Evolutionary conservation across 2,329 filamentous ascomycete genomes (phyloP), one percentile per base, ranked within the genome.

Genomic region (Claviceps africana): DNA sequence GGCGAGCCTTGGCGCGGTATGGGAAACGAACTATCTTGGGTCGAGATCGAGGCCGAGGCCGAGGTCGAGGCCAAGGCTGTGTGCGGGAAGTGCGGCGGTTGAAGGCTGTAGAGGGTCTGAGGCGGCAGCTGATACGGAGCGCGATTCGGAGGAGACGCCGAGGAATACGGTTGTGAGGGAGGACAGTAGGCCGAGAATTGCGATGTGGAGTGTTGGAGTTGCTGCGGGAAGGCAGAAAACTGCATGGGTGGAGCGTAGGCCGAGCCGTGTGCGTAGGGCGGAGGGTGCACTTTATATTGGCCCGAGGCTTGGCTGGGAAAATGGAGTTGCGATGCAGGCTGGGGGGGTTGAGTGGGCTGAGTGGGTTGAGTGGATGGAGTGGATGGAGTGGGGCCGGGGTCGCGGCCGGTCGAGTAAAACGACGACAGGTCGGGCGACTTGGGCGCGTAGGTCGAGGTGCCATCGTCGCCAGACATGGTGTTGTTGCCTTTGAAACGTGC

Each of bases 401-500:
- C n/a, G n/a, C n/a, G 25, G 61, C 63, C 47, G 56, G 66, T 62
- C 55, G 73, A 67, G 60, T 72, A 76, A 64, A 79, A 73, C 54
- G 73, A 77, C 54, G 76, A 79, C 58, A 80, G 72, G 68, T 80
- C 76, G 62, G 77, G 77, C 60, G 76, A 79, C 64, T 73, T 77
- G 58, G 77, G 77, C 58, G 73, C 76, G 67, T 79, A 80, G 55
- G 66, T 69, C 22, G 60, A 59, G 13, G 56, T 40, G 57, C 67
- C 53, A 53, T 57, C 72, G 62, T 72, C 72, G 62, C 71, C 69
- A 70, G 78, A 77, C 68, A 68, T 70, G n/a, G n/a, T n/a, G n/a
- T n/a, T n/a, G 63, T 43, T 43, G 15, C 39, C 39, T 42, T 42
- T 42, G 39, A n/a, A 63, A 63, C 51, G 43, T 21, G 39, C n/a